Base-by-base conservation (phyloP, 257 asterid genomes). In the Galeopsis tetrahit region DNA sequence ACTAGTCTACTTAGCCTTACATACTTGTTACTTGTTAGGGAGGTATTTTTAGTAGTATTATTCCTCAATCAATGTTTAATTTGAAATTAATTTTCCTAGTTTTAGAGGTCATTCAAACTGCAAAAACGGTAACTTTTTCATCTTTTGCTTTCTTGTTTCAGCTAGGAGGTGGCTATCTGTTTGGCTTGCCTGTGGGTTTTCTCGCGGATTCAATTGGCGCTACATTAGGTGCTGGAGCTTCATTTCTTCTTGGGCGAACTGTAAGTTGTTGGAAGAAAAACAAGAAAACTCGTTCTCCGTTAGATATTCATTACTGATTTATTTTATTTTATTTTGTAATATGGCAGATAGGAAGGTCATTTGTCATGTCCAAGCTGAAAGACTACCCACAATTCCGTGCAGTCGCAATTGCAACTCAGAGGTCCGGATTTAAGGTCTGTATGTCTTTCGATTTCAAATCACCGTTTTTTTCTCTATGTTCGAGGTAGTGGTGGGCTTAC, bases 91-190 rank as follows among this genome's bases (percentile, higher is more conserved):
- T 14, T 71, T 33, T 34, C 36, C 14, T 65, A 35, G 35, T 66
- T 36, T 9, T 14, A 31, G 56, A 11, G 42, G 53, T 21, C 39
- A 10, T 31, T 32, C 7, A 9, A 4, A 38, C 14, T 61, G 67
- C 31, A 32, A 39, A 49, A 17, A 7, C 59, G 13, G n/a, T 59
- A 42, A 10, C 1, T 39, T 46, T 63, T 35, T 17, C 63, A 46
- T 48, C 52, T 71, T 74, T 63, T 17, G 31, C 49, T 63, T 34
- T 56, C 56, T 53, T 57, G 38, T 78, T 84, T 80, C 90, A 94
- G 98, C 88, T 94, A 34, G 98, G 98, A 66, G 98, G 98, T 80
- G 97, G 98, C 71, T 92, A 92, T 82, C 97, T 92, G 74, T 92
- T 90, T 77, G 98, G 98, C 61, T 83, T 92, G 81, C 96, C 97